Conservation (phyloP, 108 stramenopile species). For the Fragilariopsis cylindrus region DNA sequence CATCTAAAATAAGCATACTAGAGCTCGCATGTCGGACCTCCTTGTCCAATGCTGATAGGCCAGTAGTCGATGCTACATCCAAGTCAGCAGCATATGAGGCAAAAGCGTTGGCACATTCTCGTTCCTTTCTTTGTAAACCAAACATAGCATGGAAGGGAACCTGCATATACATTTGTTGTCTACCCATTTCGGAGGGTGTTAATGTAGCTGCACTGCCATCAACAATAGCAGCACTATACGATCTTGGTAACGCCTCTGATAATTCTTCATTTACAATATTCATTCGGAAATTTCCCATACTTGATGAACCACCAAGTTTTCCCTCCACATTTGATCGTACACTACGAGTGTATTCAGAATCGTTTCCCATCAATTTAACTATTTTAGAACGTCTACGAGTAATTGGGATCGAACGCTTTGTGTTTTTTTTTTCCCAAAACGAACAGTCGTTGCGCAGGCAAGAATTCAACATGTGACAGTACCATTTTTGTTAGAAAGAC, state of each 20-base stretch:
- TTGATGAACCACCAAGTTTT: conserved; percentile 46
- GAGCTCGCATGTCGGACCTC: conserved; percentile 33
- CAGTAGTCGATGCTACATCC: conserved; percentile 42
- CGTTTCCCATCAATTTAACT: neutral
- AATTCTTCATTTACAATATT: conserved; percentile 30
- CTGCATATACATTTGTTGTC: conserved; percentile 79
- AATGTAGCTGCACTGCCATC: conserved; percentile 51
- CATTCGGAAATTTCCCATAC: conserved; percentile 48
- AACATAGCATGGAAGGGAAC: conserved; percentile 83
- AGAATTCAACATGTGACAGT: too few relatives aligned
- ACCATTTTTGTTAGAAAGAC: too few relatives aligned
- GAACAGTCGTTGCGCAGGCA: too few relatives aligned
- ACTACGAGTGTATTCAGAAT: conserved; percentile 32
- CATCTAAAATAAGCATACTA: conserved; percentile 79
- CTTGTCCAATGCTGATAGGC: conserved; percentile 10
- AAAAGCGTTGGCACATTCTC: conserved; percentile 63
- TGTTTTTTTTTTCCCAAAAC: too few relatives aligned
- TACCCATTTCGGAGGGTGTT: conserved; percentile 79
- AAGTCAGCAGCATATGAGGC: conserved; percentile 80
- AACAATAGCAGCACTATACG: conserved; percentile 57
- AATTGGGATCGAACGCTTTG: too few relatives aligned
- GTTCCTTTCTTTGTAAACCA: conserved; percentile 77
- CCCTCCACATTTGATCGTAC: conserved; percentile 41
- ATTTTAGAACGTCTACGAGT: too few relatives aligned
- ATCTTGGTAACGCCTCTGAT: conserved; percentile 39